Evolutionary conservation across 352 stramenopile genomes (phyloP), one percentile per base, ranked within the genome.

Genomic region (Globisporangium barbulae): DNA sequence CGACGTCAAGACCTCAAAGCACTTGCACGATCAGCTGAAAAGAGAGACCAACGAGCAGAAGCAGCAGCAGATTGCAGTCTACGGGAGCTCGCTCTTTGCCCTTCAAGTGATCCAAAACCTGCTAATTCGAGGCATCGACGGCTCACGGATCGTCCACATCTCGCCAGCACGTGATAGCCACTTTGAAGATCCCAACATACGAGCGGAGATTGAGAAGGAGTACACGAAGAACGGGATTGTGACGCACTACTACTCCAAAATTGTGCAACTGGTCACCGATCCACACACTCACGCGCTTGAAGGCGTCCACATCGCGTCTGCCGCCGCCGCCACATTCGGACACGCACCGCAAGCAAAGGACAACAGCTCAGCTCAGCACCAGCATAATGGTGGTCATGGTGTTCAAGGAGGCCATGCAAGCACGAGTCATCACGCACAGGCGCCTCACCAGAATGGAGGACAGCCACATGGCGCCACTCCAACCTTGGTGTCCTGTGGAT

Each of bases 91-190:
- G 5, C 66, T 91, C 37, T 75, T 91, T n/a, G 78, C 83, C 25
- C 59, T 93, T 2, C 79, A 90, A 44, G 82, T 91, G 31, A 71
- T 96, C 21, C 68, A 91, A 21, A 76, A 61, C 1, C 54, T 92
- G 31, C 65, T 92, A 21, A 53, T 65, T 4, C 71, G 72, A 12
- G 72, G 73, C 3, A 63, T 92, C 13, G 59, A 64, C 41, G 76
- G 74, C 52, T 68, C 67, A n/a, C 72, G 69, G 2, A 83, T 93
- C 55, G 64, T 82, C 19, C 75, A 88, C 61, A 48, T 96, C 12
- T 91, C 72, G 15, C 76, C 73, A 49, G 75, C 66, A 13, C 60
- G 66, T 33, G 71, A 88, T 49, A 70, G 60, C 21, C 55, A 91
- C 4, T 79, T 91, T n/a, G 78, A 93, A 48, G 81, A 95, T 49